These are phyloP conservation scores for Acidiella bohemica DNA, from an alignment of 495 filamentous ascomycete genomes.

Conservation along the genomic window DNA sequence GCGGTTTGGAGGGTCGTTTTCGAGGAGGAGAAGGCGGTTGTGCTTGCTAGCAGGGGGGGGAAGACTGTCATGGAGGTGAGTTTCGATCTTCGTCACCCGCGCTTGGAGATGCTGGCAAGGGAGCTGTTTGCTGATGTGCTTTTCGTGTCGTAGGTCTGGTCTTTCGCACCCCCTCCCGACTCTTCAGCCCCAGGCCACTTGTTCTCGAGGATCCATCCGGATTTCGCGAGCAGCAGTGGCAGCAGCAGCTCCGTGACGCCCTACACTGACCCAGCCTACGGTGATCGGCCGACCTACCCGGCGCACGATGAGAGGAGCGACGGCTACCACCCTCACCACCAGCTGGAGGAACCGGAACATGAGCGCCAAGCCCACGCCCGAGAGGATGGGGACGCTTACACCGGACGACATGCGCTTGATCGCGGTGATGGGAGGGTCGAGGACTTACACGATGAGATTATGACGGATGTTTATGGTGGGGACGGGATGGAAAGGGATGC, in stretches of 20 bases:
- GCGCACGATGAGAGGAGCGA: too few species aligned
- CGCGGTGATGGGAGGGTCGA: too few species aligned
- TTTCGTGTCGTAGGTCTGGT: slow-evolving; percentile 55
- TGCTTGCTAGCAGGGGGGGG: slow-evolving; percentile 71
- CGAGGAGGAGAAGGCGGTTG: slow-evolving; percentile 94
- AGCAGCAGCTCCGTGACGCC: neutral
- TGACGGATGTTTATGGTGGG: slow-evolving; percentile 8
- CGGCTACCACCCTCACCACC: neutral
- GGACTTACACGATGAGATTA: too few species aligned
- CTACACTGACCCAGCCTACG: slow-evolving; percentile 7
- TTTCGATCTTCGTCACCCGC: neutral
- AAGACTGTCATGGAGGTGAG: slow-evolving; percentile 95
- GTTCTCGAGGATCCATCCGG: too few species aligned
- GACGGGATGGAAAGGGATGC: too few species aligned
- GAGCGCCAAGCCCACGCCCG: neutral
- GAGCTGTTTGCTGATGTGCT: neutral
- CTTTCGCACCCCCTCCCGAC: slow-evolving; percentile 74
- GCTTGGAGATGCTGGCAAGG: neutral
- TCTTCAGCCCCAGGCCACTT: too few species aligned
- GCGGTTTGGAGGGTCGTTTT: slow-evolving; percentile 97
- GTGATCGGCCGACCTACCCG: slow-evolving; percentile 4
- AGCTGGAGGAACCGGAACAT: neutral
- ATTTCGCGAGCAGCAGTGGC: too few species aligned
- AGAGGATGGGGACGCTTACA: slow-evolving; percentile 1
- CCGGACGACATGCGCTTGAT: too few species aligned